These are phyloP conservation scores for Coemansia sp. DNA, from an alignment of 192 early-diverging fungal species.

Conservation along the genomic window DNA sequence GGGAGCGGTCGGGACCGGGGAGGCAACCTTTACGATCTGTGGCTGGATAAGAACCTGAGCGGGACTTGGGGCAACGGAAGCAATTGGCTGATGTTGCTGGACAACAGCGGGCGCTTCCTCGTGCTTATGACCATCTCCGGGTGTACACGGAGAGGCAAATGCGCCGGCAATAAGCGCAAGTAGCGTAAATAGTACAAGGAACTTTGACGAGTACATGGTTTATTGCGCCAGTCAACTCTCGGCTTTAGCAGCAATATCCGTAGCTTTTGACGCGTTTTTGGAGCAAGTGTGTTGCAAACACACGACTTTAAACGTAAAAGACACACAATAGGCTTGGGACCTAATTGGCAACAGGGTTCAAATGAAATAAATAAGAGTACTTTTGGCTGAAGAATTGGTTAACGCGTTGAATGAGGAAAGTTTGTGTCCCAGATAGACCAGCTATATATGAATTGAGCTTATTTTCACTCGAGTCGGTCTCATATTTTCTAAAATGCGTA, in stretches of 20 bases:
- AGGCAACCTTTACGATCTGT: not conserved
- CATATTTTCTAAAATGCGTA: not conserved
- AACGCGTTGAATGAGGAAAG: not conserved
- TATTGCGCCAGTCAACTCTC: not conserved
- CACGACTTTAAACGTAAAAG: not conserved
- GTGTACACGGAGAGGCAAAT: slow-evolving; percentile 6
- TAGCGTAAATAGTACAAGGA: slow-evolving; percentile 9
- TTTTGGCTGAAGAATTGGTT: not conserved
- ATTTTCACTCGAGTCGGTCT: not conserved
- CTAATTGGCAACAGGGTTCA: not conserved
- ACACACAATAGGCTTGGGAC: not conserved
- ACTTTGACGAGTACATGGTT: slow-evolving; percentile 8
- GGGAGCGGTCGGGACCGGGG: not conserved
- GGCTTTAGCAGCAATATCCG: not conserved
- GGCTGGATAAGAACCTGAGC: slow-evolving; percentile 1
- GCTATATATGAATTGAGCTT: slow-evolving; percentile 6
- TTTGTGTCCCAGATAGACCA: not conserved
- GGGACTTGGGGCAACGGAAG: slow-evolving; percentile 4
- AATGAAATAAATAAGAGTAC: not conserved
- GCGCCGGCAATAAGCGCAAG: slow-evolving; percentile 7
- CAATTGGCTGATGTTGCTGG: slow-evolving; percentile 1
- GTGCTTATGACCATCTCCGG: slow-evolving; percentile 8
- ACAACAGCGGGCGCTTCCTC: not conserved
- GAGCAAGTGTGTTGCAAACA: not conserved
- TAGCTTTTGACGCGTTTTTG: not conserved